Evolutionary conservation across 495 filamentous ascomycete species (phyloP), one percentile per base, ranked within the genome.

Genomic region (Platismatia glauca): DNA sequence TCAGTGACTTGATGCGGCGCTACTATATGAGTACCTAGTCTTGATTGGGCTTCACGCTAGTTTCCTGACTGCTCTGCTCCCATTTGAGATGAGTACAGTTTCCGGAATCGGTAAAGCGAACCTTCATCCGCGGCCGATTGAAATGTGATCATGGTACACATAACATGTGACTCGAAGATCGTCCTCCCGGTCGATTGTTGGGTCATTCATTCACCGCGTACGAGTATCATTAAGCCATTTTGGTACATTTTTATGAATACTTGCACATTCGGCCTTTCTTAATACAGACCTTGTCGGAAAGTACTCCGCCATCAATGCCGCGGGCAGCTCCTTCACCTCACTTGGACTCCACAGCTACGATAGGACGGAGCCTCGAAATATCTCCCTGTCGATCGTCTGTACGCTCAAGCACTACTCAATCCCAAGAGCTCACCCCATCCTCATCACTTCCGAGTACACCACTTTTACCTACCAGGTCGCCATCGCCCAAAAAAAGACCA

Each of bases 311-410:
- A 57, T 55, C 37, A 33, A 35, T 55, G 52, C 50, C 50, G 5
- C 24, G 37, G 20, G 39, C 34, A 7, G 43, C 31, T 9, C n/a
- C 33, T 55, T 48, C 46, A 9, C 57, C 38, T 44, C 62, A 37
- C 15, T 41, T 56, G n/a, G 62, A 64, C 22, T 53, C 37, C 37
- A 43, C 24, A 9, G 56, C 57, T 12, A 8, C 15, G 12, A 53
- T 13, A 24, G n/a, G 38, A 39, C 33, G 38, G 11, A 43, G 39
- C n/a, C 56, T 50, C 8, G 64, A 66, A 29, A 55, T 55, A 27
- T 66, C 64, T 27, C 66, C 90, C 88, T 46, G 86, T 93, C 69
- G 76, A 73, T 62, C 66, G 72, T 55, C 71, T 72, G 33, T 61
- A 74, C 70, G 57, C 66, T 66, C n/a, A 33, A 67, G 57, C 66